phyloP scores from a whole-genome alignment of 2,329 filamentous ascomycete species.

The Penicillium sp. region DNA sequence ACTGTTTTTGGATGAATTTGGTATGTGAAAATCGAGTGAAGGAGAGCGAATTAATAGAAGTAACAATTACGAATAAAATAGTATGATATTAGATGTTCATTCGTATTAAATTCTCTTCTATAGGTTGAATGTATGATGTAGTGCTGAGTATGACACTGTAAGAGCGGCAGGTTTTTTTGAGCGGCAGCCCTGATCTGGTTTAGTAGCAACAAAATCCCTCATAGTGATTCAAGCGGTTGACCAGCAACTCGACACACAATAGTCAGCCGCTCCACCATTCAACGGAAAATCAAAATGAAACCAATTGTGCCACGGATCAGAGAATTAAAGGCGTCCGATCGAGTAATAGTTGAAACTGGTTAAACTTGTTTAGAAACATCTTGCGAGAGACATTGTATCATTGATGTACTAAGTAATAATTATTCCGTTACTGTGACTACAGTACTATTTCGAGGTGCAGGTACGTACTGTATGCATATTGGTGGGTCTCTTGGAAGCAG shows the following conservation, averaged over 20 bases:
- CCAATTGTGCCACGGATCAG: slow-evolving; percentile 1
- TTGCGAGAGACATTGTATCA: not conserved
- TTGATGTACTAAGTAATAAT: not conserved
- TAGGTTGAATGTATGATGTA: not conserved
- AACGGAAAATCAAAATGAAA: slow-evolving; percentile 12
- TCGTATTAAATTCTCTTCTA: not conserved
- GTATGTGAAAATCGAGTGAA: not conserved
- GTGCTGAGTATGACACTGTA: not conserved
- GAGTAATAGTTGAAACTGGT: not conserved
- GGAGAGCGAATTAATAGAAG: not conserved
- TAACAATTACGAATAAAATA: not conserved
- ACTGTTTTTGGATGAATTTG: not conserved
- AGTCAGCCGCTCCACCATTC: slow-evolving; percentile 11
- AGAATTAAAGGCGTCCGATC: not conserved
- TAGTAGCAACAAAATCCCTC: slow-evolving; percentile 25
- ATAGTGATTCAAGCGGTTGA: slow-evolving; percentile 11
- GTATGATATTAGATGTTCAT: not conserved
- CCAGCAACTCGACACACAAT: slow-evolving; percentile 16
- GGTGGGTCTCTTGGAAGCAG: slow-evolving; percentile 13
- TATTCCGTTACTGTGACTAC: not conserved
- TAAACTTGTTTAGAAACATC: not conserved
- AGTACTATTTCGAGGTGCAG: slow-evolving; percentile 15
- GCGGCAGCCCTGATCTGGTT: slow-evolving; percentile 14
- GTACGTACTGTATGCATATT: slow-evolving; percentile 13
- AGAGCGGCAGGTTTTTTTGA: slow-evolving; percentile 2